Evolutionary conservation across 331 rosid species (phyloP).

Genomic region (Ulmus americana): DNA sequence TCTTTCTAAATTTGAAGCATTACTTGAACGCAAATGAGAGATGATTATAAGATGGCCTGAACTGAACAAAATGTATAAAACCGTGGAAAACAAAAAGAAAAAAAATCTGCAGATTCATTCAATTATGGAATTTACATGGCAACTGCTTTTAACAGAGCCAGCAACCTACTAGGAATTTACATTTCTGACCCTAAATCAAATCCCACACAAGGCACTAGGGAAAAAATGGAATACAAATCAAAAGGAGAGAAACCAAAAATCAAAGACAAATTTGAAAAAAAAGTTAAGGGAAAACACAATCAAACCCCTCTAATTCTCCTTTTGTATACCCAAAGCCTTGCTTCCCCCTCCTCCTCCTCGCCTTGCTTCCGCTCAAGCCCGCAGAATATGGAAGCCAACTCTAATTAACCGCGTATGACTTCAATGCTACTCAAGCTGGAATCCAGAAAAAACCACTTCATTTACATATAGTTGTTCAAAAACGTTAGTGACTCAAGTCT

Average conservation of each 20-base stretch:
- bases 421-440: constrained; percentile 47
- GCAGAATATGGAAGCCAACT: constrained; percentile 54
- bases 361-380: constrained; percentile 12
- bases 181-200: constrained; percentile 74
- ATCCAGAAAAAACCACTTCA: constrained; percentile 42
- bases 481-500: constrained; percentile 67
- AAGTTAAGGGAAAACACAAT: constrained; percentile 43
- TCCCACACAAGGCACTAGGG: constrained; percentile 70
- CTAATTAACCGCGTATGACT: constrained; percentile 37
- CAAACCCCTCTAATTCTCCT: constrained; percentile 58
- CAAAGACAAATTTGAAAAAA: constrained; percentile 14
- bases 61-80: constrained; percentile 24
- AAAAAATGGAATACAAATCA: constrained; percentile 54
- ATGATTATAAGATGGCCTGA: too few species aligned
- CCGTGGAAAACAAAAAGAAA: constrained; percentile 18
- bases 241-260: constrained; percentile 12
- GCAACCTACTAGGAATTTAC: constrained; percentile 80
- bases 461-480: constrained; percentile 45
- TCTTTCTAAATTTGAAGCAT: too few species aligned
- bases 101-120: constrained; percentile 39
- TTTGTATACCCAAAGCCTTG: constrained; percentile 53
- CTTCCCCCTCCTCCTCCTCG: constrained; percentile 23
- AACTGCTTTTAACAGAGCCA: constrained; percentile 54
- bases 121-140: constrained; percentile 65
- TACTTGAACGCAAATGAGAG: too few species aligned